These are phyloP conservation scores for Pyrus hybrid DNA, from an alignment of 331 rosid genomes.

Conservation along the genomic window DNA sequence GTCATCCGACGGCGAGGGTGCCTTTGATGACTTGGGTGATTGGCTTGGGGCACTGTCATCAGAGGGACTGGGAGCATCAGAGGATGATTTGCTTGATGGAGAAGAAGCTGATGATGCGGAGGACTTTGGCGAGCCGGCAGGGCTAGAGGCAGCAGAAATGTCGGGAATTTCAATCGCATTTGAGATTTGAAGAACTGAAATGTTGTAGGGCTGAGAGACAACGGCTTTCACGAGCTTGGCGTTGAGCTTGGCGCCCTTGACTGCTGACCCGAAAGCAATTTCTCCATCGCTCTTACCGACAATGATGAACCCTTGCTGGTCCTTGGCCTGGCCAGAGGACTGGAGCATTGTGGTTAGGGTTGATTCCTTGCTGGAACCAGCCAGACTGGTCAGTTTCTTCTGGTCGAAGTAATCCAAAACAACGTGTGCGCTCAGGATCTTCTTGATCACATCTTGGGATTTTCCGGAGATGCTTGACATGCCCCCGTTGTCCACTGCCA, in stretches of 20 bases:
- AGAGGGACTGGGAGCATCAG: background rate
- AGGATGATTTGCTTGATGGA: background rate
- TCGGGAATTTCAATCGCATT: slow-evolving; percentile 30
- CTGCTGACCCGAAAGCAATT: slow-evolving; percentile 44
- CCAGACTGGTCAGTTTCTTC: slow-evolving; percentile 10
- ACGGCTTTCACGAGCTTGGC: slow-evolving; percentile 28
- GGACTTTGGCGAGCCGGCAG: background rate
- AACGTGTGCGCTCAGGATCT: slow-evolving; percentile 38
- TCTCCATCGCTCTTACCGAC: slow-evolving; percentile 33
- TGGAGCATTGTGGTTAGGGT: slow-evolving; percentile 36
- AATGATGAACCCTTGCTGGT: slow-evolving; percentile 41
- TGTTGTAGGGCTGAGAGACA: slow-evolving; percentile 10
- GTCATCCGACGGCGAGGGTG: background rate
- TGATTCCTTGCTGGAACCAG: background rate
- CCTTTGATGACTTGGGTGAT: background rate
- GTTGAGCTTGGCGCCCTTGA: background rate
- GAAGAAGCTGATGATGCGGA: background rate
- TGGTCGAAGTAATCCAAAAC: slow-evolving; percentile 40
- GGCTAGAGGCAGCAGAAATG: slow-evolving; percentile 1
- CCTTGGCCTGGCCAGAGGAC: slow-evolving; percentile 31
- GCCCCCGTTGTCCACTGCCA: slow-evolving; percentile 30
- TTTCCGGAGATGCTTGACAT: slow-evolving; percentile 21
- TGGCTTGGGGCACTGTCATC: background rate
- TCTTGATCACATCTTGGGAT: slow-evolving; percentile 26
- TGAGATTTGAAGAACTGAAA: slow-evolving; percentile 36